Conservation (phyloP, 352 stramenopile genomes). For the Pythium brassicae region DNA sequence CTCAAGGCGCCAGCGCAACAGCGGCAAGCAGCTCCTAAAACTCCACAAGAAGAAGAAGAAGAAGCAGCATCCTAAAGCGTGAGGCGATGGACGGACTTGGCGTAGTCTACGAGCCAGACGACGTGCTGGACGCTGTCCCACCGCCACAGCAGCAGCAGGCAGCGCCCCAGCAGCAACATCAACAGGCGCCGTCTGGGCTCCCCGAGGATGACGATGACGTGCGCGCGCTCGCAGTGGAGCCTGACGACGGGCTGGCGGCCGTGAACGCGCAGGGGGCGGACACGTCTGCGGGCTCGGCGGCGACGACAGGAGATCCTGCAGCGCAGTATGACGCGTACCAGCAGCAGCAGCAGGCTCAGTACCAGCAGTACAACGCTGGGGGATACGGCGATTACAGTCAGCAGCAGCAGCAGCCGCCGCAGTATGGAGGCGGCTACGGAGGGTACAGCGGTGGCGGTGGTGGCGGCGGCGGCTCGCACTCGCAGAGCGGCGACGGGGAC, state of each 20-base stretch:
- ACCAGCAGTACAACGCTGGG: constrained; percentile 26
- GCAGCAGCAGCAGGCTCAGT: constrained; percentile 35
- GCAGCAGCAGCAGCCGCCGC: constrained; percentile 9
- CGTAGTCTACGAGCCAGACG: constrained; percentile 78
- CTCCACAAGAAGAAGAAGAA: neutral
- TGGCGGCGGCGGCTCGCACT: constrained; percentile 4
- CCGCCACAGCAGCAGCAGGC: constrained; percentile 7
- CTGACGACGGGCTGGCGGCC: constrained; percentile 32
- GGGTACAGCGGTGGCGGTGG: constrained; percentile 10
- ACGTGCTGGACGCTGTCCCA: constrained; percentile 27
- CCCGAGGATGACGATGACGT: constrained; percentile 68
- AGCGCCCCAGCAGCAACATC: neutral
- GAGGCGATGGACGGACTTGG: constrained; percentile 60
- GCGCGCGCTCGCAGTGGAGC: constrained; percentile 53
- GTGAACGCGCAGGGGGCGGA: constrained; percentile 2
- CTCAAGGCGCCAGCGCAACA: neutral
- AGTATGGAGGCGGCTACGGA: constrained; percentile 6
- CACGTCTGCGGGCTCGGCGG: constrained; percentile 2
- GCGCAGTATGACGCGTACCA: constrained; percentile 30
- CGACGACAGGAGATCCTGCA: constrained; percentile 9
- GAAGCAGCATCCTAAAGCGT: neutral
- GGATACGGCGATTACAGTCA: constrained; percentile 22
- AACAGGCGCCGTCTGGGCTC: neutral
- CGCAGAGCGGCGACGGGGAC: constrained; percentile 5
- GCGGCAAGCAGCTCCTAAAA: neutral